phyloP scores from a whole-genome alignment of 768 basidiomycete species.

The Megacollybia marginata region DNA sequence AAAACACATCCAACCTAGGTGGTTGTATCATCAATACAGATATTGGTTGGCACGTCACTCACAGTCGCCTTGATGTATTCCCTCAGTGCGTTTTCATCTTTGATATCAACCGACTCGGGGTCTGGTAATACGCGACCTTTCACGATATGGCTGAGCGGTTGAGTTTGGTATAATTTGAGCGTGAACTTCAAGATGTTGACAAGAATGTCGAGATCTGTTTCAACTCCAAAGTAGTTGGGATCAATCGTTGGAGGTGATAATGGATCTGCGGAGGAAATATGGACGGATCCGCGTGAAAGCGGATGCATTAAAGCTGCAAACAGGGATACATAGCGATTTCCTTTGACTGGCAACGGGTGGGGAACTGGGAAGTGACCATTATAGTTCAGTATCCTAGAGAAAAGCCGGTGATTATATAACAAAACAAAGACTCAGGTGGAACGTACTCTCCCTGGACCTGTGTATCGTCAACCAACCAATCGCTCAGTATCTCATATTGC shows the following conservation, averaged over 20 bases:
- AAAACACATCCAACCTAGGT: background rate
- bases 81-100: no score
- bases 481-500: no score
- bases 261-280: slow-evolving; percentile 32
- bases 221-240: slow-evolving; percentile 30
- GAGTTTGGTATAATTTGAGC: slow-evolving; percentile 10
- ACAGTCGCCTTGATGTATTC: no score
- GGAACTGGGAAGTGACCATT: no score
- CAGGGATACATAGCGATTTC: slow-evolving; percentile 16
- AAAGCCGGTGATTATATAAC: no score
- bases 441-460: slow-evolving; percentile 13
- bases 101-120: no score
- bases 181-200: slow-evolving; percentile 18
- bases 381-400: no score
- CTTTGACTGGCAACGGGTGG: background rate
- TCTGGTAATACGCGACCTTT: background rate
- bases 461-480: background rate
- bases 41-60: no score
- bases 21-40: no score
- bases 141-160: slow-evolving; percentile 1
- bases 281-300: slow-evolving; percentile 33
- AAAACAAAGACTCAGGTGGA: slow-evolving; percentile 13
- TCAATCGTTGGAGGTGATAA: slow-evolving; percentile 37
- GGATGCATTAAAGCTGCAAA: slow-evolving; percentile 22
- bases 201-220: slow-evolving; percentile 13